Conservation (phyloP, 176 grass and related monocot genomes). For the Pontederia paniculata region DNA sequence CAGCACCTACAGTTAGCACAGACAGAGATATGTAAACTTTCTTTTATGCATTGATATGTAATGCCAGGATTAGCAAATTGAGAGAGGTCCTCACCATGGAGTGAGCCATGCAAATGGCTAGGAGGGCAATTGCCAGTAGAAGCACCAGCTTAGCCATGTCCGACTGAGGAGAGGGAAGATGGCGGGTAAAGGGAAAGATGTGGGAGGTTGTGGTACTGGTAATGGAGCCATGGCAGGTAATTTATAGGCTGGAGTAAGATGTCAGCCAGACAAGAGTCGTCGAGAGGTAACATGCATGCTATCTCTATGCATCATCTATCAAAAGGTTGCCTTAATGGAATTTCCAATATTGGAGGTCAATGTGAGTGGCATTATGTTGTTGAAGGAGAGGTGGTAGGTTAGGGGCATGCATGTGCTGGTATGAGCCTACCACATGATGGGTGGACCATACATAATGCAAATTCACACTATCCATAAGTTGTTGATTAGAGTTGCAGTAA, state of each 20-base stretch:
- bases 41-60: too few species aligned
- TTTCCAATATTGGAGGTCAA: neutral
- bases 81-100: neutral
- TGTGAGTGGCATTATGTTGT: neutral
- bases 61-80: too few species aligned
- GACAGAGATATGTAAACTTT: too few species aligned
- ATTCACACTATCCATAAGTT: neutral
- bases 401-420: constrained; percentile 4
- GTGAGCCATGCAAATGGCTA: neutral
- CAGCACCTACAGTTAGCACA: too few species aligned
- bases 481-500: too few species aligned
- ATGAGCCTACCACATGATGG: neutral
- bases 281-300: too few species aligned
- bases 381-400: neutral
- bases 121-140: constrained; percentile 3
- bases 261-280: too few species aligned
- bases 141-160: neutral
- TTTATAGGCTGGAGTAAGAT: constrained; percentile 14
- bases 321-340: too few species aligned
- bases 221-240: neutral
- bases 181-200: neutral
- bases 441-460: too few species aligned
- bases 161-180: too few species aligned
- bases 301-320: too few species aligned
- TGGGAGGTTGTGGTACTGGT: neutral